Percentiles rank a stretch among this genome's conserved stretches.
phyloP scores from a whole-genome alignment of 805 yeast species.

The Brettanomyces sp. region DNA sequence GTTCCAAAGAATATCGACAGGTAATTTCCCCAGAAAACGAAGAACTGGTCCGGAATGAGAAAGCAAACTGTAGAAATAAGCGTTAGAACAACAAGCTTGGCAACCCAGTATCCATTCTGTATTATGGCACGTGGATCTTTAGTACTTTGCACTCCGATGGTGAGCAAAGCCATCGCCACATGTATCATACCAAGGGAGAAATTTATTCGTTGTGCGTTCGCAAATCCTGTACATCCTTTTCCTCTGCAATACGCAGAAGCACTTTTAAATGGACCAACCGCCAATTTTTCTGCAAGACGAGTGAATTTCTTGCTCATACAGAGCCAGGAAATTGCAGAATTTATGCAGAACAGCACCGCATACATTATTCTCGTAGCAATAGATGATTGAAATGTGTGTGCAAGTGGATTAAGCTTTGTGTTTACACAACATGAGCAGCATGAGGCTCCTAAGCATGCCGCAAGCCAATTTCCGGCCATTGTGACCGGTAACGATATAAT shows the following conservation, averaged over 20 bases:
- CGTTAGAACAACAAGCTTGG: slow-evolving; percentile 57
- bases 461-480: slow-evolving; percentile 48
- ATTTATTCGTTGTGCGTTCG: slow-evolving; percentile 87
- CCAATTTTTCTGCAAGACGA: slow-evolving; percentile 59
- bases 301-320: slow-evolving; percentile 76
- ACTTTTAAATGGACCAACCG: slow-evolving; percentile 59
- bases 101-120: slow-evolving; percentile 90
- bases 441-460: slow-evolving; percentile 79
- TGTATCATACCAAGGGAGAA: slow-evolving; percentile 82
- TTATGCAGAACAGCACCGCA: slow-evolving; percentile 67
- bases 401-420: slow-evolving; percentile 25
- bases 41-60: slow-evolving; percentile 79
- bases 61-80: slow-evolving; percentile 53
- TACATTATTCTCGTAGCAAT: slow-evolving; percentile 80
- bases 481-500: slow-evolving; percentile 63
- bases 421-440: slow-evolving; percentile 53
- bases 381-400: slow-evolving; percentile 50
- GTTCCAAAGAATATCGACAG: slow-evolving; percentile 79
- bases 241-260: slow-evolving; percentile 58
- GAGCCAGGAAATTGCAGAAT: slow-evolving; percentile 87
- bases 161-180: slow-evolving; percentile 52
- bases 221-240: slow-evolving; percentile 78
- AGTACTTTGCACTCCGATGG: slow-evolving; percentile 71
- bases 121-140: slow-evolving; percentile 67
- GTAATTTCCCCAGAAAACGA: slow-evolving; percentile 84